Conservation (phyloP, 106 monocot genomes). For the Chionographis japonica region DNA sequence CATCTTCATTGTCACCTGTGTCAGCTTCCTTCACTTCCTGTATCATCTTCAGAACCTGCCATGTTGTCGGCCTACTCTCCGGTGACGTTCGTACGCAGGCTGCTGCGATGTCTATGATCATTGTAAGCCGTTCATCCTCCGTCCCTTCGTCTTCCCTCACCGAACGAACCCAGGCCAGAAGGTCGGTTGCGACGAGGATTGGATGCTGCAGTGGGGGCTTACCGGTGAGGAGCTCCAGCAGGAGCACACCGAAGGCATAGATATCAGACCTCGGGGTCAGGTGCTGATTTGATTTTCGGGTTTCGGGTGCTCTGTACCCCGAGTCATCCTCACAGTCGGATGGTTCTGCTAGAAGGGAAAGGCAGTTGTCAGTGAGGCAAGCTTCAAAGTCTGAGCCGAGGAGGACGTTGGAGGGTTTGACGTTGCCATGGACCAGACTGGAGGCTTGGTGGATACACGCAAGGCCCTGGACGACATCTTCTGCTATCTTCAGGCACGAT, state of each 20-base stretch:
- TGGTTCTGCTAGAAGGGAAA: conserved; percentile 57
- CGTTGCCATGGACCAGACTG: conserved; percentile 73
- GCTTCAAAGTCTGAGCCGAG: conserved; percentile 92
- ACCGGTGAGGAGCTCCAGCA: conserved; percentile 75
- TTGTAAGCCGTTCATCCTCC: conserved; percentile 59
- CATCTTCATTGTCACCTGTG: conserved; percentile 8
- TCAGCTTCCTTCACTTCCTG: conserved; percentile 71
- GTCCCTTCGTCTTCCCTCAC: conserved; percentile 57
- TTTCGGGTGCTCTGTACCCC: conserved; percentile 72
- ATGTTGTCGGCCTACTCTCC: conserved; percentile 72
- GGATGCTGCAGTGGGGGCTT: conserved; percentile 54
- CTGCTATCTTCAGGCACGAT: conserved; percentile 92
- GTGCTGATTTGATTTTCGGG: conserved; percentile 32
- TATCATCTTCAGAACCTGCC: conserved; percentile 95
- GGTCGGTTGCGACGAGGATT: conserved; percentile 26
- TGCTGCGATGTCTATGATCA: conserved; percentile 63
- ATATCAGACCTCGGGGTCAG: conserved; percentile 75
- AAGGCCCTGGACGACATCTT: conserved; percentile 84
- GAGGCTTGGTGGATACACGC: conserved; percentile 93
- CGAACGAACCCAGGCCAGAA: conserved; percentile 61
- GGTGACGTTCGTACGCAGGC: conserved; percentile 62
- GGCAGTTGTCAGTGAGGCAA: conserved; percentile 78
- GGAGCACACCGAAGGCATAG: conserved; percentile 79
- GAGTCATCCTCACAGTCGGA: conserved; percentile 25
- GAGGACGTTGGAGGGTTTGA: conserved; percentile 83